Base-by-base conservation (phyloP, 1,284 basidiomycete species). In the Melampsora americana region DNA sequence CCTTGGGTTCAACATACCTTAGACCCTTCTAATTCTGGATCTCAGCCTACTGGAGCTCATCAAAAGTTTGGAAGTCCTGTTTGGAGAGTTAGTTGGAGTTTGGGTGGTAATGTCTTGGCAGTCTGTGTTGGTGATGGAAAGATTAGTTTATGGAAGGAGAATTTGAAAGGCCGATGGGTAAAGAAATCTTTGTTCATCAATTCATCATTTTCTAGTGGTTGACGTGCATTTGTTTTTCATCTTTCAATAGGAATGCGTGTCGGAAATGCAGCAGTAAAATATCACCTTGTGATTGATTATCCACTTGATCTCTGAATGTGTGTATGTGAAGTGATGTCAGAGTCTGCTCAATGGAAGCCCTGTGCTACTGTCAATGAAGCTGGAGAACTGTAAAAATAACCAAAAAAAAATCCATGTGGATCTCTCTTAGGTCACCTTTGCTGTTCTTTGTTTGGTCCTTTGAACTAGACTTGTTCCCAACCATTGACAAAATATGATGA, bases 111-210 rank as follows among this genome's bases (percentile, higher is more conserved):
- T 81, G 89, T 99, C 72, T 86, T 99, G 65, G 95, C 95, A 0
- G 96, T 98, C 50, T 95, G 93, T 83, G 96, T 94, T 84, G 95
- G 95, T 18, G 96, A 99, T 83, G 95, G 96, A 32, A 97, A 97
- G 84, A 94, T 99, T 39, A 94, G 91, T 16, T 85, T 99, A 71
- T 99, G 95, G 95, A 99, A 99, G 85, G 95, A 99, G 85, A 95
- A 92, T 82, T 84, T 97, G 81, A 93, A 93, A 83, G 91, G 92
- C 26, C 86, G 87, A 28, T 99, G 95, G 93, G 95, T 98, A 84
- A 95, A 94, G 83, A 93, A 6, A 42, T n/a, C 39, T 42, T 98
- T 74, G 18, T n/a, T 39, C 44, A 20, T n/a, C 16, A 16, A 32
- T 39, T 23, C 32, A 23, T n/a, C n/a, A 42, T 2, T 60, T 16